Percentiles rank a stretch among this genome's conserved stretches.
Evolutionary conservation across 192 early-diverging fungal species (phyloP).

Genomic region (Gorgonomyces haynaldii): DNA sequence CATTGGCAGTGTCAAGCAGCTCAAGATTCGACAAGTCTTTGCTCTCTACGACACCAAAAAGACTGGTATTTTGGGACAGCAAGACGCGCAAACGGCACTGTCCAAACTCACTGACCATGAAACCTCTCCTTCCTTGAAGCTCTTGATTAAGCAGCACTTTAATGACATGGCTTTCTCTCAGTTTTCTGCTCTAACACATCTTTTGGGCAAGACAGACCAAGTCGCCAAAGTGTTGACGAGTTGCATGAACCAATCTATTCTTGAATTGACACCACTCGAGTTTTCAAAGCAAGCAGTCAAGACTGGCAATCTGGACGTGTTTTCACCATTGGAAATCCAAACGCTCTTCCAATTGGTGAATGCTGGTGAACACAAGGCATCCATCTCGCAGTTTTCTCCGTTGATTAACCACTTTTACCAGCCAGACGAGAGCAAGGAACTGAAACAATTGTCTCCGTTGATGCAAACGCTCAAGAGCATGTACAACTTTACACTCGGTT

Average conservation of each 20-base stretch:
- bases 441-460: slow-evolving; percentile 12
- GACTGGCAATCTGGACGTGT: no score
- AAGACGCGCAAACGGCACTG: no score
- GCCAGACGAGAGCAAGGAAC: slow-evolving; percentile 1
- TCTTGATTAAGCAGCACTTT: no score
- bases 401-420: slow-evolving; percentile 10
- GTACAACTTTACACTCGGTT: slow-evolving; percentile 70
- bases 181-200: background rate
- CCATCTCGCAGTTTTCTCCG: slow-evolving; percentile 9
- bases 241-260: slow-evolving; percentile 17
- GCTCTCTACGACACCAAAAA: no score
- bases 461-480: slow-evolving; percentile 44
- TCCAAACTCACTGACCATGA: no score
- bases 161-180: no score
- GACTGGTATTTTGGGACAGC: no score
- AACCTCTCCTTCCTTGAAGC: no score
- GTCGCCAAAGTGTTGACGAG: background rate
- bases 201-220: no score
- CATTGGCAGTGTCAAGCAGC: no score
- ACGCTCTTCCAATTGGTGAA: slow-evolving; percentile 34
- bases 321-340: slow-evolving; percentile 33
- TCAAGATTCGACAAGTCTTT: no score
- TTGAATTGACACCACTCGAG: background rate
- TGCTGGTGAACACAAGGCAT: slow-evolving; percentile 8
- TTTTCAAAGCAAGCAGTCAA: background rate